Base-by-base conservation (phyloP, 2,329 filamentous ascomycete species). In the Paecilomyces niveus region DNA sequence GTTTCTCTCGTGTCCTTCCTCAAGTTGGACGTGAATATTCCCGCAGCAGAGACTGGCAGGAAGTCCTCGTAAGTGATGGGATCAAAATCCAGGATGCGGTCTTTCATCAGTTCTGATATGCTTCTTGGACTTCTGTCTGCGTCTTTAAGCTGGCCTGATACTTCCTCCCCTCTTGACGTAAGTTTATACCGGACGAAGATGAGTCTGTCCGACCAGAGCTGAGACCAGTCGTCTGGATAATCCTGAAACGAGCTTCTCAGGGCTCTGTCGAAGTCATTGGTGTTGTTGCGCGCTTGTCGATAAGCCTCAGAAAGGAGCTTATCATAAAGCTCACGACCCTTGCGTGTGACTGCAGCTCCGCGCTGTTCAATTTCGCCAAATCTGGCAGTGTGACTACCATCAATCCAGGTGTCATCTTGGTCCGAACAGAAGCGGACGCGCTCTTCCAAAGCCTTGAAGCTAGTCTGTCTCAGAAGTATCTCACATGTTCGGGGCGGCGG, bases 31-130 rank as follows among this genome's bases (percentile, higher is more conserved):
- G 74, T 74, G 60, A 81, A 81, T 45, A 83, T 83, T 0, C 80
- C 80, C 0, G 79, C 81, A 0, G 81, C 81, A 1, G 79, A 81
- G 1, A 83, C 66, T 0, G 81, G 81, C 3, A 83, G 67, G 54
- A 83, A 83, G 57, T 83, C 81, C 58, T 83, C 81, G 58, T 83
- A 83, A 0, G 76, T 81, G 18, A 83, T 74, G 1, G 81, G 78
- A 2, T 73, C 64, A 4, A 70, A 72, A 45, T 70, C 63, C 0
- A 83, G 39, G 2, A 72, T 26, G 0, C 72, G 71, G 0, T 67
- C 54, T 1, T 63, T 57, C 1, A 81, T 45, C 13, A 58, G 53
- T 55, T n/a, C 53, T 32, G 1, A 45, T 45, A 45, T n/a, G 35
- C 35, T 45, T 8, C 13, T 8, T 45, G 15, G 15, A n/a, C 35